Percentiles rank a stretch among this genome's conserved stretches.
These are phyloP conservation scores for Monotropa hypopitys DNA, from an alignment of 179 eudicot species.

Conservation along the genomic window DNA sequence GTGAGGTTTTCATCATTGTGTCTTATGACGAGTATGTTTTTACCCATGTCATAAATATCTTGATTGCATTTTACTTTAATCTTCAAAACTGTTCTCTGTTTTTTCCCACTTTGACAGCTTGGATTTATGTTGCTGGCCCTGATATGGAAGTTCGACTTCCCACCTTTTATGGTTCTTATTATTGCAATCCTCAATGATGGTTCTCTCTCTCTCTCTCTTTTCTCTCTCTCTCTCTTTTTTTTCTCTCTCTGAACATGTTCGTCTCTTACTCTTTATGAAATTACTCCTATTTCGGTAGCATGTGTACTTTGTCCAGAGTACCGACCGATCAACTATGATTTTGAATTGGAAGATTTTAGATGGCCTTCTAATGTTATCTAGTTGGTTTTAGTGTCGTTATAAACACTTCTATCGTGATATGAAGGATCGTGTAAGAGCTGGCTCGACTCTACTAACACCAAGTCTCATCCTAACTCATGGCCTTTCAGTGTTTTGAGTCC, in stretches of 20 bases:
- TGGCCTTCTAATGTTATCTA: not conserved
- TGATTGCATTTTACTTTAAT: not conserved
- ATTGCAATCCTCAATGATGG: slow-evolving; percentile 95
- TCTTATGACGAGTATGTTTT: not conserved
- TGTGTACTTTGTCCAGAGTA: not conserved
- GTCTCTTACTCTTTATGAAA: not conserved
- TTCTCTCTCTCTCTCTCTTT: not conserved
- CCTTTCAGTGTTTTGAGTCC: too few relatives aligned
- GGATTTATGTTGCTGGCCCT: slow-evolving; percentile 90
- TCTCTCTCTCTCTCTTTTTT: not conserved
- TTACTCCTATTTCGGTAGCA: not conserved
- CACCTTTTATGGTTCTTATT: slow-evolving; percentile 93
- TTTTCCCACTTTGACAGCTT: slow-evolving; percentile 32
- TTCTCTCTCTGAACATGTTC: not conserved
- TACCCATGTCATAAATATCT: not conserved
- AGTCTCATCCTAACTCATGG: too few relatives aligned
- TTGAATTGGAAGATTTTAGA: not conserved
- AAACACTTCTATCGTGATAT: too few relatives aligned
- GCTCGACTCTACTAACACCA: too few relatives aligned
- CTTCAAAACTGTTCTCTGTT: not conserved
- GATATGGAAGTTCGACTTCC: slow-evolving; percentile 81
- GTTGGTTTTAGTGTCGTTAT: not conserved
- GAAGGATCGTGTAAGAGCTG: too few relatives aligned
- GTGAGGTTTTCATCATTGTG: not conserved
- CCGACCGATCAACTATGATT: not conserved